These are phyloP conservation scores for Gymnopus androsaceus DNA, from an alignment of 1,284 basidiomycete species.

Conservation along the genomic window DNA sequence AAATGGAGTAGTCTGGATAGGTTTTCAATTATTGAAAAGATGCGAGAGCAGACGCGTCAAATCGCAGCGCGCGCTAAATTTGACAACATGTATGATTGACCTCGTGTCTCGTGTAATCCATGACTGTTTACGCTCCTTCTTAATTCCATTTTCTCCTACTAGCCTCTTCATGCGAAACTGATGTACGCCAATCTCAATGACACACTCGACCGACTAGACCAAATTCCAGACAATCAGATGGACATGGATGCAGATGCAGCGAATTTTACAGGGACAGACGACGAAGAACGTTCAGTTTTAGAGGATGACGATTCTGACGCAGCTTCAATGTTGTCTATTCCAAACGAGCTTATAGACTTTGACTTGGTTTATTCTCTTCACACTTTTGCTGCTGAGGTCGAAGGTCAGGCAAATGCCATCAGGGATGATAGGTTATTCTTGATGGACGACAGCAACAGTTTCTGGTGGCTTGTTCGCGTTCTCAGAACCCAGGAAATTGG, in stretches of 20 bases:
- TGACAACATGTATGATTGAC: too few relatives aligned
- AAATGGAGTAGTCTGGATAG: slow-evolving; percentile 2
- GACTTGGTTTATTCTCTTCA: slow-evolving; percentile 88
- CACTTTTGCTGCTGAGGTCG: slow-evolving; percentile 93
- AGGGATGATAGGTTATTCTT: slow-evolving; percentile 93
- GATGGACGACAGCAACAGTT: slow-evolving; percentile 95
- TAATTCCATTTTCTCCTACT: too few relatives aligned
- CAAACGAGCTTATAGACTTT: slow-evolving; percentile 89
- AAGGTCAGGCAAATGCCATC: slow-evolving; percentile 95
- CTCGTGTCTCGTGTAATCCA: too few relatives aligned
- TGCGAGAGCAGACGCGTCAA: too few relatives aligned
- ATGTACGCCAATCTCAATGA: slow-evolving; percentile 49
- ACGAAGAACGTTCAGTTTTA: slow-evolving; percentile 75
- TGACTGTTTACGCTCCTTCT: too few relatives aligned
- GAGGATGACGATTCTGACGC: slow-evolving; percentile 61
- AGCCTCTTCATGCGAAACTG: slow-evolving; percentile 20
- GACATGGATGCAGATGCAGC: slow-evolving; percentile 64
- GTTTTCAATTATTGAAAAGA: slow-evolving; percentile 23
- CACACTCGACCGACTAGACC: slow-evolving; percentile 69
- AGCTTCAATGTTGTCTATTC: slow-evolving; percentile 81
- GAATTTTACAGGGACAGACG: slow-evolving; percentile 49
- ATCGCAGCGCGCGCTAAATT: too few relatives aligned
- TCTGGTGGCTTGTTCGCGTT: slow-evolving; percentile 97
- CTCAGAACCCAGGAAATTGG: slow-evolving; percentile 99
- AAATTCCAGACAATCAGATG: slow-evolving; percentile 51